Conservation (phyloP, 2,329 filamentous ascomycete species). For the Fusarium protoensiforme region DNA sequence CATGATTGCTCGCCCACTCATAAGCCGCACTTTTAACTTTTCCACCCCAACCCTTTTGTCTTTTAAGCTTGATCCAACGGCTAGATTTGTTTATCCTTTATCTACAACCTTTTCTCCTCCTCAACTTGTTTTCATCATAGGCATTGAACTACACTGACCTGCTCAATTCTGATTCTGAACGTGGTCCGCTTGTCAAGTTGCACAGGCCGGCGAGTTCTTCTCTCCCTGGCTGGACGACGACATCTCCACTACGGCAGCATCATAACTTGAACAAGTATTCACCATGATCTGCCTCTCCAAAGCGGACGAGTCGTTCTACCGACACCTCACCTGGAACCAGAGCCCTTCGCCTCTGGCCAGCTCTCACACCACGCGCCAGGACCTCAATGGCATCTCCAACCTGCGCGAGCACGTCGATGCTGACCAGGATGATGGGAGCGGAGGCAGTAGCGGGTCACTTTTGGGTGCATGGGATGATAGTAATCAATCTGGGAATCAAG, state of each 20-base stretch:
- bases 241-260: constrained; percentile 3
- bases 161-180: neutral
- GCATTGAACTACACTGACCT: neutral
- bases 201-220: neutral
- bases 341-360: constrained; percentile 61
- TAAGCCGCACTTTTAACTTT: constrained; percentile 9
- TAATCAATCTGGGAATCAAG: constrained; percentile 34
- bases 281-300: constrained; percentile 65
- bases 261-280: neutral
- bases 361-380: constrained; percentile 63
- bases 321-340: constrained; percentile 65
- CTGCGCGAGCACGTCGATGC: constrained; percentile 56
- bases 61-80: constrained; percentile 5
- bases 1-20: neutral
- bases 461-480: constrained; percentile 41
- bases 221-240: constrained; percentile 6
- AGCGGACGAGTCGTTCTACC: constrained; percentile 60
- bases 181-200: neutral
- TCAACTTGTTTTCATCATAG: neutral
- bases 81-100: neutral
- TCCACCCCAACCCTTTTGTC: constrained; percentile 29
- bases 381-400: constrained; percentile 66
- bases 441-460: constrained; percentile 35
- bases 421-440: constrained; percentile 47
- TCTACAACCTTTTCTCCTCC: neutral